Conservation (phyloP, 306 rosid species). For the Sophora flavescens region DNA sequence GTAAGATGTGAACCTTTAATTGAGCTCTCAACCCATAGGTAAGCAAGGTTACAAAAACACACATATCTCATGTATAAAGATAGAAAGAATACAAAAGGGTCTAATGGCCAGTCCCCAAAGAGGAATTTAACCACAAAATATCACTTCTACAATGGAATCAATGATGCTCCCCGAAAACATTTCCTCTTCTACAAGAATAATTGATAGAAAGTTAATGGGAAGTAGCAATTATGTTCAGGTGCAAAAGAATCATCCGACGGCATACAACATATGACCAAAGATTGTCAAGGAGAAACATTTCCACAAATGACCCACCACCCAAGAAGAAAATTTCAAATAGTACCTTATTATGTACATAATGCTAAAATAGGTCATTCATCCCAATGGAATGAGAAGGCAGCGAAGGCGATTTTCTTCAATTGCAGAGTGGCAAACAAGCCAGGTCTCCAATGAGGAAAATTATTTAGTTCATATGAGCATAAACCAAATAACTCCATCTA, state of each 20-base stretch:
- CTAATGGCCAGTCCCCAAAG: slow-evolving; percentile 11
- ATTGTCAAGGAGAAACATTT: slow-evolving; percentile 8
- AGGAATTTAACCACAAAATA: background rate
- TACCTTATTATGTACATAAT: background rate
- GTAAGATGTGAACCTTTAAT: slow-evolving; percentile 16
- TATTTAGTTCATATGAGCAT: slow-evolving; percentile 11
- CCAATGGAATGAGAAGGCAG: slow-evolving; percentile 10
- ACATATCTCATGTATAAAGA: slow-evolving; percentile 1
- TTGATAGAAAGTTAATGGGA: background rate
- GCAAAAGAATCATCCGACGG: slow-evolving; percentile 15
- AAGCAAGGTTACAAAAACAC: slow-evolving; percentile 11
- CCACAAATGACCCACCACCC: background rate
- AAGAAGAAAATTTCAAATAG: background rate
- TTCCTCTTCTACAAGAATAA: slow-evolving; percentile 26
- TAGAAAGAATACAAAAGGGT: slow-evolving; percentile 3
- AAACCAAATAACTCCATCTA: slow-evolving; percentile 1
- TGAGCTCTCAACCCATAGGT: slow-evolving; percentile 27
- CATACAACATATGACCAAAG: slow-evolving; percentile 9
- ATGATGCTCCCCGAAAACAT: background rate
- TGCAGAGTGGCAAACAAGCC: slow-evolving; percentile 7
- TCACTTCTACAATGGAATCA: background rate
- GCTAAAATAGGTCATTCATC: slow-evolving; percentile 1
- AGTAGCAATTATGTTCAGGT: background rate
- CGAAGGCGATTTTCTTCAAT: background rate
- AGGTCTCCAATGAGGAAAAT: background rate